A percentile compares a stretch with the other conserved stretches of the same genome.
These are phyloP conservation scores for Sarcocystis neurona DNA, from an alignment of 169 alveolate species.

Conservation along the genomic window DNA sequence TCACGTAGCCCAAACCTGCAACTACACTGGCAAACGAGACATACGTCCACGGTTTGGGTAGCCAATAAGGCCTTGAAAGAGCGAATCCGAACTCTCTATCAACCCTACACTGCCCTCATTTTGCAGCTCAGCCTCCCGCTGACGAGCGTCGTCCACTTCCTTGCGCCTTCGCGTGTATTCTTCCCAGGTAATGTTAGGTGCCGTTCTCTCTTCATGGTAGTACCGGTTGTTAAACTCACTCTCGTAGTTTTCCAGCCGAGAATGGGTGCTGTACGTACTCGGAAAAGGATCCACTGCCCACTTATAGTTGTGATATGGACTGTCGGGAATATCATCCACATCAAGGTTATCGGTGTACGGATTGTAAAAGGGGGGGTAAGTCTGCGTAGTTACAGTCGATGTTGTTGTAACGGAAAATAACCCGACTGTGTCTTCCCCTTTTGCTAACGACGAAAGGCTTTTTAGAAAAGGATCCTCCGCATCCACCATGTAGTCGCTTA, in stretches of 20 bases:
- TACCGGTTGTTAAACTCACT: constrained; percentile 7
- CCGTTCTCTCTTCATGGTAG: background rate
- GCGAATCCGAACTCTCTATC: background rate
- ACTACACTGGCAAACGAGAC: too few relatives aligned
- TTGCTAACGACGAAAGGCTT: background rate
- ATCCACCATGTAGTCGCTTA: background rate
- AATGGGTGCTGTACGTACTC: constrained; percentile 3
- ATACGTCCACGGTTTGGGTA: too few relatives aligned
- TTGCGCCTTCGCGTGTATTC: background rate
- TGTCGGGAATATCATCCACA: constrained; percentile 7
- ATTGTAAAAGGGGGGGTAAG: background rate
- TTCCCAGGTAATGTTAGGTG: background rate
- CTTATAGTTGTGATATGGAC: constrained; percentile 1
- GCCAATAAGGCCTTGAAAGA: constrained; percentile 23
- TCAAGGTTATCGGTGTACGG: constrained; percentile 13
- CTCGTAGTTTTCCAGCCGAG: constrained; percentile 3
- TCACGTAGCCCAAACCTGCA: too few relatives aligned
- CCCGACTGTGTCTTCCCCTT: background rate
- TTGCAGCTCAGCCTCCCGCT: background rate
- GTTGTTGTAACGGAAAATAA: background rate
- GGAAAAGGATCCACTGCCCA: constrained; percentile 19
- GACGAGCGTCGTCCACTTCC: constrained; percentile 4
- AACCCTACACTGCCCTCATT: background rate
- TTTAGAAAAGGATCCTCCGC: background rate
- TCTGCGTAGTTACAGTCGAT: background rate